phyloP scores from a whole-genome alignment of 2,329 filamentous ascomycete genomes.

The Xylariaceae sp. region DNA sequence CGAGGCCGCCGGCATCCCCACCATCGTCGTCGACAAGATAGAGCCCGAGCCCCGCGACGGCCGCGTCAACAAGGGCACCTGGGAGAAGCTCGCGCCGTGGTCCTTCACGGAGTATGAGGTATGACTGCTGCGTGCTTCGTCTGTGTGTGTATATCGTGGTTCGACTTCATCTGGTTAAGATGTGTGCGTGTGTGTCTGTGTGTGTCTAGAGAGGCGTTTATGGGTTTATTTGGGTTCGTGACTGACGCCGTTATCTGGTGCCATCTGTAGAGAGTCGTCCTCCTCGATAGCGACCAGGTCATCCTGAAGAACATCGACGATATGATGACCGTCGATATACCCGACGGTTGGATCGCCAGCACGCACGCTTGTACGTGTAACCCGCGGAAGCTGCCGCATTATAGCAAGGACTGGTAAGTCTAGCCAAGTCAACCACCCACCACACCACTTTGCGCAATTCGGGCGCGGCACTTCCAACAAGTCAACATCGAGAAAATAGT shows the following conservation, averaged over 20 bases:
- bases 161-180: background rate
- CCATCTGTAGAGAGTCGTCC: slow-evolving; percentile 32
- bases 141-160: background rate
- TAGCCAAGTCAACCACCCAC: background rate
- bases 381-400: slow-evolving; percentile 37
- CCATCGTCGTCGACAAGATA: slow-evolving; percentile 40
- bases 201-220: background rate
- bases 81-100: slow-evolving; percentile 41
- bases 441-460: background rate
- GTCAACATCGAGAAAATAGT: too few species aligned
- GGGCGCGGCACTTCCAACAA: too few species aligned
- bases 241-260: background rate
- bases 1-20: slow-evolving; percentile 36
- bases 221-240: background rate
- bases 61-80: slow-evolving; percentile 39
- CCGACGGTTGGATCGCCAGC: slow-evolving; percentile 38
- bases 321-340: slow-evolving; percentile 37
- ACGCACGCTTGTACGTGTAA: slow-evolving; percentile 39
- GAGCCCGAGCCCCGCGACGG: slow-evolving; percentile 39
- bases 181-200: background rate
- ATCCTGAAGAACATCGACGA: slow-evolving; percentile 39
- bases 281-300: slow-evolving; percentile 39
- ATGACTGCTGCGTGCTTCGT: slow-evolving; percentile 7
- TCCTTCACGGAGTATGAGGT: slow-evolving; percentile 38
- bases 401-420: slow-evolving; percentile 37